Evolutionary conservation across 768 basidiomycete species (phyloP).

Genomic region (Russula lepida): DNA sequence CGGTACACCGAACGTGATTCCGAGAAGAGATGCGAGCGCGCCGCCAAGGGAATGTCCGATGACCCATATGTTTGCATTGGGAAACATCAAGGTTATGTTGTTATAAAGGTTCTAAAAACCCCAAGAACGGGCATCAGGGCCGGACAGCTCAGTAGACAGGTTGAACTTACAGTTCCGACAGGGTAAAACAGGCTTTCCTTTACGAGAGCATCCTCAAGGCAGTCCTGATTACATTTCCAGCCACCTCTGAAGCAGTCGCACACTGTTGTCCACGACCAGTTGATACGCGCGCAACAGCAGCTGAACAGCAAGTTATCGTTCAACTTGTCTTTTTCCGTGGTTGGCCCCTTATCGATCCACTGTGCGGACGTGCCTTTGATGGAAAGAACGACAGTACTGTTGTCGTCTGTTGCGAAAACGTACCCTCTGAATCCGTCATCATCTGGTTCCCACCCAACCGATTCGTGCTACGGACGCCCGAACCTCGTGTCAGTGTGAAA

Average conservation of each 20-base stretch:
- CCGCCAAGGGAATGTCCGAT: slow-evolving; percentile 84
- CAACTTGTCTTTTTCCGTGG: slow-evolving; percentile 79
- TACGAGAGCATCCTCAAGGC: slow-evolving; percentile 67
- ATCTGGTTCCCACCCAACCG: slow-evolving; percentile 86
- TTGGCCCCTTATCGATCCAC: slow-evolving; percentile 70
- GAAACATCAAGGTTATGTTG: slow-evolving; percentile 87
- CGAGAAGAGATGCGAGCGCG: slow-evolving; percentile 72
- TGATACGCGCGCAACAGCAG: slow-evolving; percentile 94
- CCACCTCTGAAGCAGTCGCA: slow-evolving; percentile 77
- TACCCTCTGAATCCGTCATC: slow-evolving; percentile 92
- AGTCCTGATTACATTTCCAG: slow-evolving; percentile 71
- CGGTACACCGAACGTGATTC: slow-evolving; percentile 85
- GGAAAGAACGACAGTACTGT: slow-evolving; percentile 78
- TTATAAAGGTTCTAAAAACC: slow-evolving; percentile 74
- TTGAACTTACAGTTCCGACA: slow-evolving; percentile 58
- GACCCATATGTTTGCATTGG: slow-evolving; percentile 83
- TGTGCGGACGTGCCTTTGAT: slow-evolving; percentile 90
- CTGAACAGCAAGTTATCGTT: slow-evolving; percentile 96
- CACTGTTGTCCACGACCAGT: slow-evolving; percentile 87
- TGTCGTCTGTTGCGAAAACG: slow-evolving; percentile 76
- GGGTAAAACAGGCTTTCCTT: slow-evolving; percentile 87
- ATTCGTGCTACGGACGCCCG: slow-evolving; percentile 39
- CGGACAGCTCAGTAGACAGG: neutral
- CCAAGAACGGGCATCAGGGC: neutral
- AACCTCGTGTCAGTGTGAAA: neutral